These are phyloP conservation scores for Linnemannia elongata DNA, from an alignment of 192 early-diverging fungal species.

Conservation along the genomic window DNA sequence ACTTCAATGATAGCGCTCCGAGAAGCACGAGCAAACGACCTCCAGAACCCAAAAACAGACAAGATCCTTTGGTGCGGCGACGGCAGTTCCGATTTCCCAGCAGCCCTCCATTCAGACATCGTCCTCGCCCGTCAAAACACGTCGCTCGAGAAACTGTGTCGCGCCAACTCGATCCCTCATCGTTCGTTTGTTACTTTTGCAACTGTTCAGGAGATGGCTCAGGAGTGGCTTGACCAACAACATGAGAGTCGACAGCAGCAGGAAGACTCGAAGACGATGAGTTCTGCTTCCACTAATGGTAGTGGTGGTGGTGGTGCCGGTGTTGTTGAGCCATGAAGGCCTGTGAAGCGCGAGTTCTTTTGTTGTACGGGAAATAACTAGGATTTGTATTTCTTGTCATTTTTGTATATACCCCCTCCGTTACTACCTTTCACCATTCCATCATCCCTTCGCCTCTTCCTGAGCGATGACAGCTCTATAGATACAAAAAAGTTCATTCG, in stretches of 20 bases:
- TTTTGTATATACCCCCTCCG: too few relatives aligned
- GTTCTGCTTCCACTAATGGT: background rate
- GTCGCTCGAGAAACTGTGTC: conserved; percentile 29
- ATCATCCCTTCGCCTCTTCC: too few relatives aligned
- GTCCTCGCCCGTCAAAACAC: conserved; percentile 38
- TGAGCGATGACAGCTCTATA: too few relatives aligned
- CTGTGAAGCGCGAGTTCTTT: too few relatives aligned
- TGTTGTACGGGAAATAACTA: too few relatives aligned
- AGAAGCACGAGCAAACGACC: conserved; percentile 36
- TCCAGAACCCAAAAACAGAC: conserved; percentile 16
- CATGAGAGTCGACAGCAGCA: background rate
- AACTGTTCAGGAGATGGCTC: conserved; percentile 12
- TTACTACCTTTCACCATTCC: too few relatives aligned
- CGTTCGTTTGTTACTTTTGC: conserved; percentile 22
- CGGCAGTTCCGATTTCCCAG: conserved; percentile 46
- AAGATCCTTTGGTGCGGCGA: conserved; percentile 49
- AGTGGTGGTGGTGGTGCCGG: too few relatives aligned
- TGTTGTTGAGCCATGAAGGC: background rate
- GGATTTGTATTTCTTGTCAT: too few relatives aligned
- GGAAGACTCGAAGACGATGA: too few relatives aligned
- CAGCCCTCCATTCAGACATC: conserved; percentile 29
- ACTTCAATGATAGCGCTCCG: conserved; percentile 12
- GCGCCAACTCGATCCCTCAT: conserved; percentile 32
- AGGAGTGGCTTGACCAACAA: conserved; percentile 27
- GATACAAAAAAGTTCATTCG: too few relatives aligned